Evolutionary conservation across 2,329 filamentous ascomycete genomes (phyloP), one percentile per base, ranked within the genome.

Genomic region (Dothideomycetes sp.): DNA sequence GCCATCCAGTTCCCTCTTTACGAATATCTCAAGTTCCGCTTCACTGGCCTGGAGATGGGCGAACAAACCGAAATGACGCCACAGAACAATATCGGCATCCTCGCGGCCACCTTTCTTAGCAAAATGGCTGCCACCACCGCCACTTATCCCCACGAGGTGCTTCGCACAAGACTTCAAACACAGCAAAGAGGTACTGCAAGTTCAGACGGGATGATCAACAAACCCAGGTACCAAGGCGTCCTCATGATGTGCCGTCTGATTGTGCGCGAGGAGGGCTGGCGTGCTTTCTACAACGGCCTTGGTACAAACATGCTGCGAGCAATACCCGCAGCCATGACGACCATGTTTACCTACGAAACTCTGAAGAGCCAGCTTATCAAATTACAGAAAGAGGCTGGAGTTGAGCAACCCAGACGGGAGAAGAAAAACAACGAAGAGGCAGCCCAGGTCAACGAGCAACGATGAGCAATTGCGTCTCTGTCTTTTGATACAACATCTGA

Each of bases 1-100:
- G 91, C 91, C 15, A 91, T 98, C 15, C 91, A 98, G 57, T 96
- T 98, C 51, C 91, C 91, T 0, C 77, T 91, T 1, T 98, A 98
- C 55, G 91, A 98, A 60, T 94, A 77, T 55, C 73, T 98, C 56
- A 94, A 94, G 64, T 84, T 78, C 53, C 77, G 74, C 44, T 94
- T 98, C 54, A 96, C 89, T 0, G 91, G 91, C 1, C 73, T 84
- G 43, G 81, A 83, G 38, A 94, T 95, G 75, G 91, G 89, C 31
- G 75, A 80, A 45, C 73, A 76, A 2, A 55, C 57, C 4, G 64
- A 66, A 24, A 42, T 34, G n/a, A 37, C 42, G 12, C 31, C 37
- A 18, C 69, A 76, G 18, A 73, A 77, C 38, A 91, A 84, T 75
- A 49, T 83, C 34, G 89, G 89, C 29, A 85, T 96, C 44, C 72